These are phyloP conservation scores for Psilocybe sp. DNA, from an alignment of 768 basidiomycete species.

Conservation along the genomic window DNA sequence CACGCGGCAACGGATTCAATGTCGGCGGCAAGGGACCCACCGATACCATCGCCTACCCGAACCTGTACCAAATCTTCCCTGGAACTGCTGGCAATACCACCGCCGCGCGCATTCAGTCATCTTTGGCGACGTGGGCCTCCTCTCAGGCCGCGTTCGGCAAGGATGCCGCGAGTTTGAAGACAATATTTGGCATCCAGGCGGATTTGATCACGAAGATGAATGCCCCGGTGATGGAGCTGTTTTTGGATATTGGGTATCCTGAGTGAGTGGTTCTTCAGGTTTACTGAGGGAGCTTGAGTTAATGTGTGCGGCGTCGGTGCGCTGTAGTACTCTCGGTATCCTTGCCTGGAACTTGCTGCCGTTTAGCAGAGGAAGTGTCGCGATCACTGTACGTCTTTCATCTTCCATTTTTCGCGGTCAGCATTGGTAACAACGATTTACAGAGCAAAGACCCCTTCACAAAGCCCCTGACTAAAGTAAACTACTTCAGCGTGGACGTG, in stretches of 20 bases:
- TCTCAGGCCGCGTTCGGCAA: slow-evolving; percentile 39
- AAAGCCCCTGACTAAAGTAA: slow-evolving; percentile 43
- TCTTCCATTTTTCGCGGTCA: not conserved
- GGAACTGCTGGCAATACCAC: slow-evolving; percentile 28
- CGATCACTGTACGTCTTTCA: slow-evolving; percentile 33
- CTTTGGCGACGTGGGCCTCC: slow-evolving; percentile 38
- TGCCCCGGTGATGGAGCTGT: slow-evolving; percentile 46
- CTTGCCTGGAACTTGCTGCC: slow-evolving; percentile 54
- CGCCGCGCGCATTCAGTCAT: slow-evolving; percentile 34
- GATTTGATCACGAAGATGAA: slow-evolving; percentile 44
- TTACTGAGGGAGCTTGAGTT: not conserved
- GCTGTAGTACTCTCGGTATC: slow-evolving; percentile 43
- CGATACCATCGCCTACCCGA: slow-evolving; percentile 50
- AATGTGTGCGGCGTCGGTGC: not conserved
- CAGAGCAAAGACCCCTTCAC: slow-evolving; percentile 47
- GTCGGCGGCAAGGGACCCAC: slow-evolving; percentile 41
- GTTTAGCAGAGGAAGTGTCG: slow-evolving; percentile 51
- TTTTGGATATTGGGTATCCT: slow-evolving; percentile 44
- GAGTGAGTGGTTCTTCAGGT: slow-evolving; percentile 27
- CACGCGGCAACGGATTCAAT: slow-evolving; percentile 37
- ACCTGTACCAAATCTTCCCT: slow-evolving; percentile 42
- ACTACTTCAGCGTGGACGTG: slow-evolving; percentile 47
- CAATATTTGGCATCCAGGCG: slow-evolving; percentile 45
- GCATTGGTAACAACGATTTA: not conserved
- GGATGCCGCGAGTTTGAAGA: slow-evolving; percentile 36